A percentile compares a stretch with the other conserved stretches of the same genome.
Evolutionary conservation across 331 rosid species (phyloP).

Genomic region (Dryas integrifolia): DNA sequence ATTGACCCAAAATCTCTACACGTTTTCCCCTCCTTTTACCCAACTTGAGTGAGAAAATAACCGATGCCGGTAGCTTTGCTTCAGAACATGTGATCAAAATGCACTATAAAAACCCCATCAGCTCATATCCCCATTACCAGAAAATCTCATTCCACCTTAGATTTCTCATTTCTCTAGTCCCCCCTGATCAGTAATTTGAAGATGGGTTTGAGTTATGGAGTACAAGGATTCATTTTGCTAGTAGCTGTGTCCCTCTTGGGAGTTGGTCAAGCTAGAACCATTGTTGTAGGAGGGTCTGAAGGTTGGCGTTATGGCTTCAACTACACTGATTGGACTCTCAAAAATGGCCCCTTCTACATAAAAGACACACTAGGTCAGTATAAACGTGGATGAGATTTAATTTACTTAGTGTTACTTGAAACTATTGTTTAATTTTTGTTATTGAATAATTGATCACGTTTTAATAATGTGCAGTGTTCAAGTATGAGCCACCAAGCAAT

Average conservation of each 20-base stretch:
- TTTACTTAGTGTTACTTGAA: background rate
- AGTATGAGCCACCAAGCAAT: constrained; percentile 25
- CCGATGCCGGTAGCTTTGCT: background rate
- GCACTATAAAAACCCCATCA: background rate
- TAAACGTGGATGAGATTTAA: background rate
- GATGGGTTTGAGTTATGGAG: constrained; percentile 18
- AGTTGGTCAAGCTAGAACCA: constrained; percentile 32
- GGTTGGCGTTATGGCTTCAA: constrained; percentile 66
- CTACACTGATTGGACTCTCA: constrained; percentile 58
- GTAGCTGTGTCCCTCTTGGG: constrained; percentile 9
- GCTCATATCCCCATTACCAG: background rate
- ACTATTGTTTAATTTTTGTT: no score
- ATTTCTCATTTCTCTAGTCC: background rate
- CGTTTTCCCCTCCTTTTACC: background rate
- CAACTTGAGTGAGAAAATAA: background rate
- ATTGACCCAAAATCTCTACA: background rate
- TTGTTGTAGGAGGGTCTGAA: constrained; percentile 57
- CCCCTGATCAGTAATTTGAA: background rate
- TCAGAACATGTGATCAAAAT: background rate
- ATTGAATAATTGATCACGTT: background rate
- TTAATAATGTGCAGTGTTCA: constrained; percentile 23
- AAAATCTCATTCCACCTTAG: background rate
- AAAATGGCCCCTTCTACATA: constrained; percentile 52
- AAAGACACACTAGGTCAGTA: constrained; percentile 48
- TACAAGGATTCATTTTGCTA: constrained; percentile 27